These are phyloP conservation scores for Cajanus cajan DNA, from an alignment of 306 rosid genomes.

Conservation along the genomic window DNA sequence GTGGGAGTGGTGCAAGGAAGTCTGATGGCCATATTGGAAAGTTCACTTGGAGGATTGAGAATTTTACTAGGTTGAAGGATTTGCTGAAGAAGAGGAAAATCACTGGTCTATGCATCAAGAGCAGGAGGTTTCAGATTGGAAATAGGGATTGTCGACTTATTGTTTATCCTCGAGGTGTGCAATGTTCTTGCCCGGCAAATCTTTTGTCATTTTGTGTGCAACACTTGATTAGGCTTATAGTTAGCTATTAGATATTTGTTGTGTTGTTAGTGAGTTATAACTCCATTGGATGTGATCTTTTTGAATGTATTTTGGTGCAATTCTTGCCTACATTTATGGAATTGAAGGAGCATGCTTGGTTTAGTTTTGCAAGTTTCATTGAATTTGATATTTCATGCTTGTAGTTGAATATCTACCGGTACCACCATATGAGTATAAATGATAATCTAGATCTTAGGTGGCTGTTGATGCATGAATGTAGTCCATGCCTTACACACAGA, in stretches of 20 bases:
- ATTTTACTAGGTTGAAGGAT: constrained; percentile 94
- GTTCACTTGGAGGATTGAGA: constrained; percentile 95
- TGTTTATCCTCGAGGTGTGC: constrained; percentile 97
- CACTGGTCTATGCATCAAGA: constrained; percentile 96
- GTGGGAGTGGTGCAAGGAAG: constrained; percentile 79
- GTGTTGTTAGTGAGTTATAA: neutral
- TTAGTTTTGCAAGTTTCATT: constrained; percentile 31
- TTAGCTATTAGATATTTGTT: constrained; percentile 18
- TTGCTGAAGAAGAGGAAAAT: constrained; percentile 94
- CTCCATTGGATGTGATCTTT: constrained; percentile 29
- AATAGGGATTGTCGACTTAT: constrained; percentile 96
- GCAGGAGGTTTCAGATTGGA: constrained; percentile 97
- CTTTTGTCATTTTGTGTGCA: neutral
- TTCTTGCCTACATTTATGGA: constrained; percentile 28
- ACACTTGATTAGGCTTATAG: constrained; percentile 23
- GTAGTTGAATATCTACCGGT: constrained; percentile 33
- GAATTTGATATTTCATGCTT: constrained; percentile 30
- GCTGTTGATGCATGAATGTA: constrained; percentile 2
- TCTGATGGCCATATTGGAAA: constrained; percentile 94
- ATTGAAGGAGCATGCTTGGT: constrained; percentile 8
- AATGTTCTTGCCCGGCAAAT: constrained; percentile 24
- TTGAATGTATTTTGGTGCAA: constrained; percentile 35
- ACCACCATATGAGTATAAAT: constrained; percentile 30
- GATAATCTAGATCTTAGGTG: constrained; percentile 19
- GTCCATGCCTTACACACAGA: constrained; percentile 24